These are phyloP conservation scores for Leccinum longicurvipes DNA, from an alignment of 768 basidiomycete genomes.

Conservation along the genomic window DNA sequence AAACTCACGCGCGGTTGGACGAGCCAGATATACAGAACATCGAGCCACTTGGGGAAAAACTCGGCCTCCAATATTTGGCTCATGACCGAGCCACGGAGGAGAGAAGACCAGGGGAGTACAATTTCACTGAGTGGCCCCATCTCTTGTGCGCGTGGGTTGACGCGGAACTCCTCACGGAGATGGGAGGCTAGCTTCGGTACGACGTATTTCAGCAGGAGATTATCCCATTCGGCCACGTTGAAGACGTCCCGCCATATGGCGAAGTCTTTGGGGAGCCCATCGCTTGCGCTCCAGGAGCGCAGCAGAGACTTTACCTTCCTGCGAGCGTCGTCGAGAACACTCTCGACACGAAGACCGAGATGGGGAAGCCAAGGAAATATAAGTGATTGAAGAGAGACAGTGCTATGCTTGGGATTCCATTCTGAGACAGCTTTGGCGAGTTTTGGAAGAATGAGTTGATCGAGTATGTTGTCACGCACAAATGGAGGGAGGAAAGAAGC, in stretches of 20 bases:
- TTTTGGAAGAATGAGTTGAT: conserved; percentile 94
- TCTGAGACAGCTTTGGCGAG: conserved; percentile 77
- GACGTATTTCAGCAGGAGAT: conserved; percentile 84
- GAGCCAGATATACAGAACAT: conserved; percentile 89
- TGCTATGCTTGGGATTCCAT: conserved; percentile 68
- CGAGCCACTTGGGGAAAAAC: conserved; percentile 98
- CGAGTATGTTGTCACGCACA: conserved; percentile 91
- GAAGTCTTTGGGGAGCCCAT: conserved; percentile 75
- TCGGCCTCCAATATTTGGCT: conserved; percentile 83
- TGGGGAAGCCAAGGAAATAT: conserved; percentile 97
- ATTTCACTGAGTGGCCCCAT: conserved; percentile 70
- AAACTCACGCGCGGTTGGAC: conserved; percentile 84
- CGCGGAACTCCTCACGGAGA: conserved; percentile 78
- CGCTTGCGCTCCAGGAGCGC: conserved; percentile 68
- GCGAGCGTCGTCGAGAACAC: conserved; percentile 81
- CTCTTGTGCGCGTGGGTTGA: conserved; percentile 90
- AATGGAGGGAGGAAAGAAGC: conserved; percentile 82
- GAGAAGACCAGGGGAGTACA: conserved; percentile 72
- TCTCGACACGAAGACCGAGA: conserved; percentile 78
- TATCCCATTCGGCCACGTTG: conserved; percentile 81
- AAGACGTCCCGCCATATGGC: conserved; percentile 85
- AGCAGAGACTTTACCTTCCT: conserved; percentile 81
- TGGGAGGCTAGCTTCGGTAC: conserved; percentile 85
- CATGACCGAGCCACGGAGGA: conserved; percentile 75
- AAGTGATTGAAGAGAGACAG: conserved; percentile 65